phyloP scores from a whole-genome alignment of 192 early-diverging fungal genomes.

The Lobosporangium transversale region DNA sequence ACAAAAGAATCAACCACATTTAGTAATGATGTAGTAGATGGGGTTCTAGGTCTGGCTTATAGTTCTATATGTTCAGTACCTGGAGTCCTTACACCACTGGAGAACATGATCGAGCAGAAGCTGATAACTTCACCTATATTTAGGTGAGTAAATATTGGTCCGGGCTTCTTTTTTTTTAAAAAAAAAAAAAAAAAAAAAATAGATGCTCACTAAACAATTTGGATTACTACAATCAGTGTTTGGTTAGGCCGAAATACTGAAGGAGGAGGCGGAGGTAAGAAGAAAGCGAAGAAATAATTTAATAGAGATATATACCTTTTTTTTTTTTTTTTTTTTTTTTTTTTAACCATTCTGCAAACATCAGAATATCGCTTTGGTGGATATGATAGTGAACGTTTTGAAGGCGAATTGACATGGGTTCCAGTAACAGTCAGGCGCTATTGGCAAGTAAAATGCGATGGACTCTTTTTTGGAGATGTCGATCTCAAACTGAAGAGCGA shows the following conservation, averaged over 20 bases:
- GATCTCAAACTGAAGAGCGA: conserved; percentile 23
- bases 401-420: conserved; percentile 56
- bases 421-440: conserved; percentile 63
- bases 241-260: conserved; percentile 60
- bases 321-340: too few relatives aligned
- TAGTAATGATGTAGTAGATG: conserved; percentile 68
- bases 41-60: conserved; percentile 73
- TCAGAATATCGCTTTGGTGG: conserved; percentile 64
- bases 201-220: too few relatives aligned
- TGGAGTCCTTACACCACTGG: conserved; percentile 61
- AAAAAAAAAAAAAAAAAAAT: too few relatives aligned
- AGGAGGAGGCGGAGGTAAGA: conserved; percentile 60
- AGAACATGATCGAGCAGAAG: conserved; percentile 68
- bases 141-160: conserved; percentile 13
- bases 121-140: conserved; percentile 66
- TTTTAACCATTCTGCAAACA: too few relatives aligned
- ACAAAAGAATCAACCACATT: conserved; percentile 66
- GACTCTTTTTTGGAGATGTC: conserved; percentile 41
- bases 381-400: conserved; percentile 49
- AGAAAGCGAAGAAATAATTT: not conserved
- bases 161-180: too few relatives aligned
- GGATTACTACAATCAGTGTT: conserved; percentile 64
- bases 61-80: conserved; percentile 54
- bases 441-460: conserved; percentile 62
- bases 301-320: too few relatives aligned